Base-by-base conservation (phyloP, 176 grass and related monocot genomes). In the Aegilops bicornis region DNA sequence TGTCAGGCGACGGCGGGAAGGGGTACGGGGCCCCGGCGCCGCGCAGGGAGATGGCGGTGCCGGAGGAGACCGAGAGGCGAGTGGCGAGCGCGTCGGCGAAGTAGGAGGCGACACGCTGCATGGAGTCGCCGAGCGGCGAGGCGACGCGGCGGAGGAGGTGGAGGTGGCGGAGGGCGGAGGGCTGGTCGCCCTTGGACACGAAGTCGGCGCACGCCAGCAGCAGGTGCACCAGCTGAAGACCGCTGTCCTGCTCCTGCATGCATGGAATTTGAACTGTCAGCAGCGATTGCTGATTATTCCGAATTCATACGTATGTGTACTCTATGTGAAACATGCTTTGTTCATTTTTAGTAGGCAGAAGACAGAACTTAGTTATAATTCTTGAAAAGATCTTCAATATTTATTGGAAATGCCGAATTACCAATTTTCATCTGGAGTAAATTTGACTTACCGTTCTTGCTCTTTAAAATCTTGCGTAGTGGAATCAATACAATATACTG, bases 141-240 rank as follows among this genome's bases (percentile, higher is more conserved):
- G 81, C 89, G 17, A 91, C 77, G 43, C 76, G 69, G 76, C 84
- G 87, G 76, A 94, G 92, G 62, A 86, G 80, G 43, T 89, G 92
- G 42, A 87, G 86, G 80, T 91, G 89, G n/a, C 89, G 89, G 15
- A 88, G 80, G 8, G 86, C 92, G 2, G 86, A 73, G 1, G 64
- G 69, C 42, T 81, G 86, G 67, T 91, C 89, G 29, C 88, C 91
- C 64, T 89, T 91, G 64, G 94, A 92, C 24, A 98, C 91, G 16
- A 90, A 86, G 63, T 98, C 95, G 58, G 95, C 95, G 75, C 95
- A 95, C 39, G 90, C 89, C 5, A 98, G 90, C 1, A 98, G 77
- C 27, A 95, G 87, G 77, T 97, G 94, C 69, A 97, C 94, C 62
- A 97, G 86, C 24, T 89, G 87, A 40, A 97, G 92, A 1, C 92